phyloP scores from a whole-genome alignment of 2,329 filamentous ascomycete genomes.

The Ophiognomonia clavigignenti-juglandacearum region DNA sequence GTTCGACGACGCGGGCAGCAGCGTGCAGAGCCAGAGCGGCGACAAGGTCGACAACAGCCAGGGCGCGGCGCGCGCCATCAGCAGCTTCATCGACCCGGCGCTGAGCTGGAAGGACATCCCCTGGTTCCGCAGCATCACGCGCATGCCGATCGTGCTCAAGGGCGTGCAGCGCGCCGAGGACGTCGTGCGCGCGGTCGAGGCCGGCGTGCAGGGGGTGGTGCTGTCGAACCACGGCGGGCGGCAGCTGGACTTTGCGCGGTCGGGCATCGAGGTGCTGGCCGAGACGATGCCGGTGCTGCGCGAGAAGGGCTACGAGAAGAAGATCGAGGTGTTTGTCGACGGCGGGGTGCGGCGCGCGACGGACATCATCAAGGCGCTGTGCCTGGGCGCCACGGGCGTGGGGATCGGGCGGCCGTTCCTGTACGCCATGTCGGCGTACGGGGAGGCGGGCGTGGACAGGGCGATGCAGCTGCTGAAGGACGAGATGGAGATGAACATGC shows the following conservation, averaged over 20 bases:
- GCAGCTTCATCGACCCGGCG: conserved; percentile 92
- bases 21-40: conserved; percentile 75
- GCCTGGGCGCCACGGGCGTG: conserved; percentile 84
- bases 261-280: conserved; percentile 82
- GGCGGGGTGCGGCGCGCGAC: conserved; percentile 86
- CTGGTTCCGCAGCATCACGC: conserved; percentile 87
- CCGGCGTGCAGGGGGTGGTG: conserved; percentile 82
- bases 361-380: conserved; percentile 93
- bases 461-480: conserved; percentile 92
- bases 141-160: conserved; percentile 94
- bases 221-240: conserved; percentile 94
- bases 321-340: conserved; percentile 85
- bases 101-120: conserved; percentile 90
- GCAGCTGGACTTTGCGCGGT: conserved; percentile 87
- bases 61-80: conserved; percentile 91
- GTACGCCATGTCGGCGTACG: conserved; percentile 94
- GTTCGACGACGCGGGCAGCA: conserved; percentile 77
- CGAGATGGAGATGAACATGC: conserved; percentile 99
- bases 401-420: conserved; percentile 93
- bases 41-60: conserved; percentile 78
- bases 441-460: conserved; percentile 77
- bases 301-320: conserved; percentile 65
- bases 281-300: conserved; percentile 88
- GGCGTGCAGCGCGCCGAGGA: conserved; percentile 96
- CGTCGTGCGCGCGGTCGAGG: conserved; percentile 78